Percentiles rank a stretch among this genome's conserved stretches.
phyloP scores from a whole-genome alignment of 495 filamentous ascomycete species.

The Trichoderma orchidacearum region DNA sequence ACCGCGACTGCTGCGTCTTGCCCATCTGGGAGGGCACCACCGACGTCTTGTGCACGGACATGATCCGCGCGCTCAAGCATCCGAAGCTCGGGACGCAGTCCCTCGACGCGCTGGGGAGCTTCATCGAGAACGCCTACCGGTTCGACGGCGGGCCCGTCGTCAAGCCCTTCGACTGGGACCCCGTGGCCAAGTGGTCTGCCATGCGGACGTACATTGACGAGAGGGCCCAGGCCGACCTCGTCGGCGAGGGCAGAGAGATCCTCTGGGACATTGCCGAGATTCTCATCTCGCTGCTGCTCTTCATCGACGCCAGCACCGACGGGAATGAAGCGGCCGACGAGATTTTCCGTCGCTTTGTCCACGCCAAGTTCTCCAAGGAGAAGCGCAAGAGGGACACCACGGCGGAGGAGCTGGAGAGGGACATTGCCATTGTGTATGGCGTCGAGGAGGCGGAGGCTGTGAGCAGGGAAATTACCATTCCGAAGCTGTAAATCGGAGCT shows the following conservation, averaged over 20 bases:
- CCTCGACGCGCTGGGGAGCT: conserved; percentile 11
- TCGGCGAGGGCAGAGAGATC: conserved; percentile 19
- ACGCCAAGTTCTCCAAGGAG: conserved; percentile 5
- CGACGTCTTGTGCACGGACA: conserved; percentile 51
- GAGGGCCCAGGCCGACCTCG: conserved; percentile 11
- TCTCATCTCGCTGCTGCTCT: conserved; percentile 16
- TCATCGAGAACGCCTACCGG: neutral
- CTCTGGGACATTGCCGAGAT: conserved; percentile 19
- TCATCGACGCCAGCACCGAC: conserved; percentile 14
- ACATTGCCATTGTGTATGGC: conserved; percentile 8
- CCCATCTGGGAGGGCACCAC: conserved; percentile 70
- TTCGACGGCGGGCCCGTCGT: neutral
- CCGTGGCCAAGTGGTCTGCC: neutral
- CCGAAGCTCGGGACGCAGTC: conserved; percentile 22
- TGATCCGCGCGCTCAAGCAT: conserved; percentile 41
- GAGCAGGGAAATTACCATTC: neutral
- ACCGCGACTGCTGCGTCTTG: conserved; percentile 50
- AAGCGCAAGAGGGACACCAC: neutral
- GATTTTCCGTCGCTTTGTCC: conserved; percentile 16
- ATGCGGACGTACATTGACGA: conserved; percentile 12
- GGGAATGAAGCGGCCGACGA: conserved; percentile 12
- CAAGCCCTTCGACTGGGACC: neutral
- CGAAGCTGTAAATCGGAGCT: no score
- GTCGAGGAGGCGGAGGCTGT: neutral
- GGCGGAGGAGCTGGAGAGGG: conserved; percentile 2